A percentile compares a stretch with the other conserved stretches of the same genome.
Conservation (phyloP, 148 eudicot species). For the Silene uniflora region DNA sequence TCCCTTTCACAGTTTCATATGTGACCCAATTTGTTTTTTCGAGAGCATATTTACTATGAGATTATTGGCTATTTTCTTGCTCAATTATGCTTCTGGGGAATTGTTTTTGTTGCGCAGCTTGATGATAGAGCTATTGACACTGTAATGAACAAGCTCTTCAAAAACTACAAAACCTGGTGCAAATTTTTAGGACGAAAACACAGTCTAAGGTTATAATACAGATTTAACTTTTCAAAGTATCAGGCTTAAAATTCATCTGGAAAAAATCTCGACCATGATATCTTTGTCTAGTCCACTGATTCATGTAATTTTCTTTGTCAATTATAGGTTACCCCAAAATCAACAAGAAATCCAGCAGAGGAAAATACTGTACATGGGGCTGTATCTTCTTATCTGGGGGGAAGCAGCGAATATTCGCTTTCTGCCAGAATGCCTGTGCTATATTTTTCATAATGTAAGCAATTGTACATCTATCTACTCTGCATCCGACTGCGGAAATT, state of each 20-base stretch:
- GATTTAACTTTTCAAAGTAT: not conserved
- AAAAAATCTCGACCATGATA: not conserved
- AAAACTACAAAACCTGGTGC: constrained; percentile 96
- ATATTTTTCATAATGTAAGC: constrained; percentile 88
- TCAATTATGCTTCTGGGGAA: not conserved
- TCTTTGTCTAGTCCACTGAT: not conserved
- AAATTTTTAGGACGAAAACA: constrained; percentile 86
- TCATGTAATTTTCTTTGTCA: constrained; percentile 12
- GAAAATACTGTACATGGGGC: constrained; percentile 84
- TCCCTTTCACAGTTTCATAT: constrained; percentile 2
- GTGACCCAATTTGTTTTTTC: constrained; percentile 1
- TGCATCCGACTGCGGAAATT: not conserved
- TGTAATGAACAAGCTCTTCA: constrained; percentile 80
- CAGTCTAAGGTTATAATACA: constrained; percentile 54
- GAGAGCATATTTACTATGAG: not conserved
- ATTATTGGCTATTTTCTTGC: not conserved
- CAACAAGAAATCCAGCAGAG: constrained; percentile 71
- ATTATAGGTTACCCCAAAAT: constrained; percentile 65
- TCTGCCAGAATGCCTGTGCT: constrained; percentile 95
- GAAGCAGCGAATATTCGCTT: constrained; percentile 95
- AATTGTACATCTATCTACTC: constrained; percentile 11
- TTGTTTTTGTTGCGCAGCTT: constrained; percentile 43
- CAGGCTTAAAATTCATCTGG: not conserved
- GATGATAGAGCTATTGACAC: constrained; percentile 84
- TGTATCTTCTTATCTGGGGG: constrained; percentile 96